phyloP scores from a whole-genome alignment of 805 yeast species.

The Saccharomycopsis fermentans region DNA sequence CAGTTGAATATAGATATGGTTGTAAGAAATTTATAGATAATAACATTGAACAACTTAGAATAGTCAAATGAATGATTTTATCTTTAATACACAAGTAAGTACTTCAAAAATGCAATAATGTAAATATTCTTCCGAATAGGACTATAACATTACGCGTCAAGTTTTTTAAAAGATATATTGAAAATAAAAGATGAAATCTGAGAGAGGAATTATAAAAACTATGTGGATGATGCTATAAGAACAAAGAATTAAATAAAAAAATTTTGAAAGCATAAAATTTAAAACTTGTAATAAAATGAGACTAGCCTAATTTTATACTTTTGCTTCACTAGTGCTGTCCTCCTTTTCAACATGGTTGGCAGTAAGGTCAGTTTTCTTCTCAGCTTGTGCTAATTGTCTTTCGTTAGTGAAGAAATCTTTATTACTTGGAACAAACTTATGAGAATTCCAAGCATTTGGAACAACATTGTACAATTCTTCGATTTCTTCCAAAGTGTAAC shows the following conservation, averaged over 20 bases:
- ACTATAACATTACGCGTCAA: too few relatives aligned
- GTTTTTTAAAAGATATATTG: background rate
- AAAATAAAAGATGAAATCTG: background rate
- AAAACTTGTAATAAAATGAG: too few relatives aligned
- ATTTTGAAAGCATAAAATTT: too few relatives aligned
- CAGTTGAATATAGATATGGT: constrained; percentile 17
- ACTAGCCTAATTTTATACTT: background rate
- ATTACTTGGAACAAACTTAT: constrained; percentile 3
- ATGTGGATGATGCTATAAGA: background rate
- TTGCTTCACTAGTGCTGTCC: background rate
- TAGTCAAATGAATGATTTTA: too few relatives aligned
- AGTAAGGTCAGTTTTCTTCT: background rate
- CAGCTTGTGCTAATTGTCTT: background rate
- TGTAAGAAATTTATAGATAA: background rate
- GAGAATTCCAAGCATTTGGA: constrained; percentile 15
- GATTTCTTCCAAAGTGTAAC: constrained; percentile 58
- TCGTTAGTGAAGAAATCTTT: background rate
- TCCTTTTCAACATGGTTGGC: background rate
- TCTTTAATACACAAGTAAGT: too few relatives aligned
- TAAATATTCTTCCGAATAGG: too few relatives aligned
- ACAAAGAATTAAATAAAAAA: background rate
- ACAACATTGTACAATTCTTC: constrained; percentile 45
- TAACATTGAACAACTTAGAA: too few relatives aligned
- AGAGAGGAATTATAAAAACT: background rate
- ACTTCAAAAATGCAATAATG: too few relatives aligned